Evolutionary conservation across 2,329 filamentous ascomycete genomes (phyloP).

Genomic region (Aspergillus caelatus): DNA sequence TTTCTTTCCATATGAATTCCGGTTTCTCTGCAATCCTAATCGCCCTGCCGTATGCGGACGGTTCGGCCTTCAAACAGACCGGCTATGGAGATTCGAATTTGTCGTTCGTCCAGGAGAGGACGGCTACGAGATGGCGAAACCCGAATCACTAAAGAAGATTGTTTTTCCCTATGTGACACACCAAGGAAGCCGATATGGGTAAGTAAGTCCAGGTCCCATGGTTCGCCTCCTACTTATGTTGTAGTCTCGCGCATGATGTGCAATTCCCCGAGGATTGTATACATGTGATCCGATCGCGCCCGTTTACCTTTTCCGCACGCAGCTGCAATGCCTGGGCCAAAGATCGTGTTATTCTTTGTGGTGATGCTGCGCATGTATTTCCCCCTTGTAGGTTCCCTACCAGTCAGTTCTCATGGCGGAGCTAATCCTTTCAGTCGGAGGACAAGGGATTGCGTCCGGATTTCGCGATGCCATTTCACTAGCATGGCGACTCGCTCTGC

Average conservation of each 20-base stretch:
- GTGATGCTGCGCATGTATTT: conserved; percentile 57
- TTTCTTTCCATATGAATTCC: conserved; percentile 51
- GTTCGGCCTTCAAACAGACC: conserved; percentile 45
- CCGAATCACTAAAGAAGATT: conserved; percentile 26
- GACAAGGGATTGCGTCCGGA: conserved; percentile 47
- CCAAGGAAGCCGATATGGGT: conserved; percentile 16
- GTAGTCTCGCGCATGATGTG: conserved; percentile 31
- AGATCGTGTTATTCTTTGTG: conserved; percentile 47
- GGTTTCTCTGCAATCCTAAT: conserved; percentile 48
- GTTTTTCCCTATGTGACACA: conserved; percentile 35
- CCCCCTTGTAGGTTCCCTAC: conserved; percentile 45
- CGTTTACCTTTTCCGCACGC: conserved; percentile 50
- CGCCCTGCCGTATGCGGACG: conserved; percentile 49
- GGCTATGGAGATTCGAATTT: conserved; percentile 44
- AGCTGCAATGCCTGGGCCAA: conserved; percentile 53
- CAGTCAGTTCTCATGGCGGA: neutral
- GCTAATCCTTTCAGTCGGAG: conserved; percentile 34
- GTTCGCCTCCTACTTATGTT: neutral
- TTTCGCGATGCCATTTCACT: conserved; percentile 43
- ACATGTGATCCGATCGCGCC: conserved; percentile 48
- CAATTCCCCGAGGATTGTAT: conserved; percentile 52
- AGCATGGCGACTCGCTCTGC: conserved; percentile 41
- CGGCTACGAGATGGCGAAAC: conserved; percentile 34
- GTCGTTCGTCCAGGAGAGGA: conserved; percentile 37
- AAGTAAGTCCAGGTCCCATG: neutral